phyloP scores from a whole-genome alignment of 164 flowering plant species.

The Chloranthus sessilifolius region DNA sequence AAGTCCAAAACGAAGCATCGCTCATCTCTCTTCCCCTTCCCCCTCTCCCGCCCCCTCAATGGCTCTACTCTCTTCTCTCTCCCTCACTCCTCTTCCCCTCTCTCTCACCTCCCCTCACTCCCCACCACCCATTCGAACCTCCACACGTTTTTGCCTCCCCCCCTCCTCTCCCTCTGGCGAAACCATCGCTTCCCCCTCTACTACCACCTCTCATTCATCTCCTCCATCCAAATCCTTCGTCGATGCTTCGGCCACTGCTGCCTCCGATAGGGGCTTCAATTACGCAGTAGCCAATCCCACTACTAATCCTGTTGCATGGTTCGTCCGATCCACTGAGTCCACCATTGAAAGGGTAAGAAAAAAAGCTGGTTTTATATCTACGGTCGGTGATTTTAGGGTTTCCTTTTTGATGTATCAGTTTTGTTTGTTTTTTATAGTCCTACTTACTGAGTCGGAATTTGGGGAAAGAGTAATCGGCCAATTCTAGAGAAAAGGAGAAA shows the following conservation, averaged over 20 bases:
- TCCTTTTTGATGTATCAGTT: background rate
- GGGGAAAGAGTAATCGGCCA: no score
- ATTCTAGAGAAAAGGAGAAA: no score
- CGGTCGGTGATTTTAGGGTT: background rate
- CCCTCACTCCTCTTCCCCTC: background rate
- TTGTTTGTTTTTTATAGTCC: background rate
- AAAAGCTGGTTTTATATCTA: no score
- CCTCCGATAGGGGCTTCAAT: constrained; percentile 20
- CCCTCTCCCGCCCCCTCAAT: background rate
- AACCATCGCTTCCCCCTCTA: constrained; percentile 10
- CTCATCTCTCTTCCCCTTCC: background rate
- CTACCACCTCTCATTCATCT: constrained; percentile 13
- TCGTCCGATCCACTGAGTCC: constrained; percentile 53
- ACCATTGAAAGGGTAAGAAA: constrained; percentile 62
- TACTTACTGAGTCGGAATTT: background rate
- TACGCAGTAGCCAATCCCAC: constrained; percentile 32
- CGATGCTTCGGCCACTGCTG: constrained; percentile 18
- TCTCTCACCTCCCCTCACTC: constrained; percentile 1
- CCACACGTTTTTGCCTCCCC: background rate
- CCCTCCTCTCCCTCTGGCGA: background rate
- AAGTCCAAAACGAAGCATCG: background rate
- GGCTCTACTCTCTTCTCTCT: constrained; percentile 1
- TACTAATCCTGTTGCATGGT: constrained; percentile 24
- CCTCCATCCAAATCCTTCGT: constrained; percentile 16
- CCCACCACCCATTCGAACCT: background rate